These are phyloP conservation scores for Urtica urens DNA, from an alignment of 306 rosid species.

Conservation along the genomic window DNA sequence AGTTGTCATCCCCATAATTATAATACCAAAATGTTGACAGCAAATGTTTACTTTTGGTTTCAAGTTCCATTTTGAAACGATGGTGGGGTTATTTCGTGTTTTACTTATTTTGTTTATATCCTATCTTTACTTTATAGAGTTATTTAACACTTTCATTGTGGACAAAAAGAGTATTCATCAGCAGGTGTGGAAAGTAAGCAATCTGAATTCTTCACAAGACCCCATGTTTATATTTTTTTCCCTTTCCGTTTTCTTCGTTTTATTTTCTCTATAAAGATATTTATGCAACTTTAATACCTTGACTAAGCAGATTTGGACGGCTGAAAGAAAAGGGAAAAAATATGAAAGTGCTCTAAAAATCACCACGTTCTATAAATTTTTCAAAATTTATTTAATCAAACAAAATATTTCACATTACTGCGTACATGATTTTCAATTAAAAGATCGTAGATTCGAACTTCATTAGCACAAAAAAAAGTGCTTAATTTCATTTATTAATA, in stretches of 20 bases:
- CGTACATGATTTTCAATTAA: no score
- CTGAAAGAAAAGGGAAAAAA: conserved; percentile 9
- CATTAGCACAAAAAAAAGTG: no score
- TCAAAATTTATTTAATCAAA: no score
- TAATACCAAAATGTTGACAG: conserved; percentile 10
- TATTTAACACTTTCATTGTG: not conserved
- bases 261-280: not conserved
- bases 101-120: conserved; percentile 10
- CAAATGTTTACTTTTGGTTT: conserved; percentile 20
- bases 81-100: conserved; percentile 20
- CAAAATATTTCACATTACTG: no score
- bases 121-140: conserved; percentile 16
- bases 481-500: no score
- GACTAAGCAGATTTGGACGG: conserved; percentile 18
- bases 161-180: conserved; percentile 13
- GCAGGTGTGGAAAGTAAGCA: conserved; percentile 1
- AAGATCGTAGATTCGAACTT: no score
- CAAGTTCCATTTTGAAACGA: conserved; percentile 8
- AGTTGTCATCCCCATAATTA: conserved; percentile 11
- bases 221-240: not conserved
- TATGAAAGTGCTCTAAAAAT: not conserved
- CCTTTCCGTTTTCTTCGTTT: not conserved
- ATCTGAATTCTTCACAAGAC: conserved; percentile 10
- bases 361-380: no score
- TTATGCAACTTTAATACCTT: conserved; percentile 19